Evolutionary conservation across 129 eudicot genomes (phyloP).

Genomic region (Smallanthus sonchifolius): DNA sequence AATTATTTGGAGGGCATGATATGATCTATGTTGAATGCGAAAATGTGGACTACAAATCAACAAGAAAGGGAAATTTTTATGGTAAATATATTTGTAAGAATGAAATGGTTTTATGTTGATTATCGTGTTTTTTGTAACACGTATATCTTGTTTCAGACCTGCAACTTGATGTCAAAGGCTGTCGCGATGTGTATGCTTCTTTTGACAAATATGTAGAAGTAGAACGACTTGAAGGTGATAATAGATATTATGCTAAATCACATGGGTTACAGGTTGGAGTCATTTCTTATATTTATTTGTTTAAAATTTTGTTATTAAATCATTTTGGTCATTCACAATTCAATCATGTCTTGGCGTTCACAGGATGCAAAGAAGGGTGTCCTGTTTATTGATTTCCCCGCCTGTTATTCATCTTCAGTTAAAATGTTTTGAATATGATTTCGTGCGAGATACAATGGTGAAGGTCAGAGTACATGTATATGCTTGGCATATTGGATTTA

Average conservation of each 20-base stretch:
- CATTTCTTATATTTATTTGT: neutral
- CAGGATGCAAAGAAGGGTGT: slow-evolving; percentile 98
- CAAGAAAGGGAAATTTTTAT: slow-evolving; percentile 77
- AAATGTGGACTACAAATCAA: slow-evolving; percentile 75
- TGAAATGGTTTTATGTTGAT: neutral
- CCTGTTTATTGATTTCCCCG: slow-evolving; percentile 76
- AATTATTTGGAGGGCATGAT: slow-evolving; percentile 87
- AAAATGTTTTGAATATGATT: slow-evolving; percentile 89
- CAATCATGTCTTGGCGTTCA: slow-evolving; percentile 4
- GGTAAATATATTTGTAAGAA: slow-evolving; percentile 35
- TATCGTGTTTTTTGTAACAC: neutral
- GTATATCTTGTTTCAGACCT: slow-evolving; percentile 54
- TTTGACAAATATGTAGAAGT: slow-evolving; percentile 96
- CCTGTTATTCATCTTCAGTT: slow-evolving; percentile 94
- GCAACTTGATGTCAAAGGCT: slow-evolving; percentile 95
- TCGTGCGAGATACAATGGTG: slow-evolving; percentile 73
- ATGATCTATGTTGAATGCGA: slow-evolving; percentile 81
- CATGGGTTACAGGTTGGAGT: slow-evolving; percentile 78
- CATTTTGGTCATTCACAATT: neutral
- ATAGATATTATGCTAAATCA: slow-evolving; percentile 80
- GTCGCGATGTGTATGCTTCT: slow-evolving; percentile 87
- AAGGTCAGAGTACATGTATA: no score
- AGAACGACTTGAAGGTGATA: slow-evolving; percentile 83
- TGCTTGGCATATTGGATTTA: neutral
- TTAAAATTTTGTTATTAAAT: neutral